Base-by-base conservation (phyloP, 495 filamentous ascomycete species). In the Penicillium herquei region DNA sequence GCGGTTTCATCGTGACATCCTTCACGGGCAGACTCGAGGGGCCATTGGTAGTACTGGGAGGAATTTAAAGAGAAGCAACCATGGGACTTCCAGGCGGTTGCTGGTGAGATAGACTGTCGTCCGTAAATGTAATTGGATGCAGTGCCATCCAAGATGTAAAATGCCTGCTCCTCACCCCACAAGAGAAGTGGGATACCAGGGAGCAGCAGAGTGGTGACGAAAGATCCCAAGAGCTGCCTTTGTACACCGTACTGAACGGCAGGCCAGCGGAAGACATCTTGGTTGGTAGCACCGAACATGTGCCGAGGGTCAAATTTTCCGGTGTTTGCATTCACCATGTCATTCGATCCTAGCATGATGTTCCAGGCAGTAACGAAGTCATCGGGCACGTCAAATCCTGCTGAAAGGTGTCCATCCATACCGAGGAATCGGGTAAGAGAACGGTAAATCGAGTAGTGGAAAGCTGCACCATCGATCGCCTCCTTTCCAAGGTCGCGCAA, bases 261-360 rank as follows among this genome's bases (percentile, higher is more conserved):
- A n/a, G 87, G 86, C 87, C 87, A 90, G 13, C 86, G 80, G 69
- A 90, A 87, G 4, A 90, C 84, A 64, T 90, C 87, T 70, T 90
- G 87, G 63, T 89, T 89, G 9, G 84, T 85, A 3, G 75, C 76
- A 18, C 87, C 87, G 56, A 78, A 89, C 76, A 89, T 81, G 59
- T 90, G 86, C 18, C 87, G 77, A 5, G 87, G 87, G 57, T 89
- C 86, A 52, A 88, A 88, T 54, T 77, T 67, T 35, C 83, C 85
- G 3, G 80, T 87, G 63, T 85, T 83, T 0, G 83, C 74, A 55
- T 88, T 89, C 49, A 80, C 66, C 45, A 88, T 52, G 63, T 89
- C 87, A 57, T 89, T 87, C 6, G 80, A 78, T 34, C 63, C 54
- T n/a, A 88, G 42, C 68, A 88, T 83, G 10, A 73, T 53, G 33